Evolutionary conservation across 2,329 filamentous ascomycete genomes (phyloP).

Genomic region (Penicillium sp.): DNA sequence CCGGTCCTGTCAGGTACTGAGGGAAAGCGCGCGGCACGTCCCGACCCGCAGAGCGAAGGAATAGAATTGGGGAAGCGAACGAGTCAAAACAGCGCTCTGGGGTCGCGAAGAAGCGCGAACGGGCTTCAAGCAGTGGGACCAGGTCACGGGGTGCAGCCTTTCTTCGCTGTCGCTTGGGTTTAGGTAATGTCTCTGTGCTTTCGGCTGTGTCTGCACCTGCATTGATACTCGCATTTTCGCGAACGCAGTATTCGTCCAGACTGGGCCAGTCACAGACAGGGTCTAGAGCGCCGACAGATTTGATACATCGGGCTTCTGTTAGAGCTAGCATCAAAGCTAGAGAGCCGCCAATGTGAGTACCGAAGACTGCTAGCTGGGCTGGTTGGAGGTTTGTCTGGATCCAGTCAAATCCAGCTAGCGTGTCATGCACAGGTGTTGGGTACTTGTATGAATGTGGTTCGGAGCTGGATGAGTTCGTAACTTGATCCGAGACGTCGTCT

Average conservation of each 20-base stretch:
- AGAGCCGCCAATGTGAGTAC: conserved; percentile 42
- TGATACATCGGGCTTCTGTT: conserved; percentile 38
- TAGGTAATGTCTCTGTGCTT: not conserved
- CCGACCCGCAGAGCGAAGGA: conserved; percentile 44
- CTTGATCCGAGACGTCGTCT: not conserved
- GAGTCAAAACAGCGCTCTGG: conserved; percentile 46
- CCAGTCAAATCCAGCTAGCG: conserved; percentile 43
- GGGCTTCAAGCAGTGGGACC: conserved; percentile 36
- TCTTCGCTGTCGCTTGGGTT: conserved; percentile 6
- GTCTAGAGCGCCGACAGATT: conserved; percentile 35
- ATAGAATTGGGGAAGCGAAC: conserved; percentile 46
- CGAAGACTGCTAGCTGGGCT: conserved; percentile 31
- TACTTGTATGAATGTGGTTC: conserved; percentile 28
- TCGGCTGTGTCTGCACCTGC: not conserved
- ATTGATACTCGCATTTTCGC: not conserved
- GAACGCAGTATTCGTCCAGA: conserved; percentile 43
- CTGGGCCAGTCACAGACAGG: conserved; percentile 44
- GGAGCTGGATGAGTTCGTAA: not conserved
- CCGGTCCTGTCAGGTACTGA: conserved; percentile 34
- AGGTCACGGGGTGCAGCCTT: conserved; percentile 32
- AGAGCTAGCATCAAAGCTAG: conserved; percentile 46
- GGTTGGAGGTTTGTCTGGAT: conserved; percentile 34
- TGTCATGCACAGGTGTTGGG: conserved; percentile 42
- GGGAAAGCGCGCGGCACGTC: conserved; percentile 40
- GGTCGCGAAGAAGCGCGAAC: conserved; percentile 37